Conservation (phyloP, 805 yeast genomes). For the Candida chauliodis region DNA sequence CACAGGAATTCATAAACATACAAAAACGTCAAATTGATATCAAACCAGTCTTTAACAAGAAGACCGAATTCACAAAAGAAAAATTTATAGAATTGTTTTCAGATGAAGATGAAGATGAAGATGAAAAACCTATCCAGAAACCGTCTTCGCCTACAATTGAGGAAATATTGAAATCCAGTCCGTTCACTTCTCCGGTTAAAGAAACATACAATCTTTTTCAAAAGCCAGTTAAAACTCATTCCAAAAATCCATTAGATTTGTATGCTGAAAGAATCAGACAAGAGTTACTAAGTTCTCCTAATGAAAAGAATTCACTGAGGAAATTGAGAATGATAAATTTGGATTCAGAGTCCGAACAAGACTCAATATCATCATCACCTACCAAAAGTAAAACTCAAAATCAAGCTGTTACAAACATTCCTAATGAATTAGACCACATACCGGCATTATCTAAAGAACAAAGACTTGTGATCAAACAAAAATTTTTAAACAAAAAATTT, state of each 20-base stretch:
- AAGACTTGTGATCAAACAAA: slow-evolving; percentile 28
- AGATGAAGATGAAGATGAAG: slow-evolving; percentile 18
- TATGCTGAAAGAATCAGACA: slow-evolving; percentile 32
- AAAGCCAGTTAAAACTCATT: not conserved
- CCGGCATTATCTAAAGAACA: slow-evolving; percentile 33
- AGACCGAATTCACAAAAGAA: slow-evolving; percentile 25
- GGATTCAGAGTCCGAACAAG: slow-evolving; percentile 27
- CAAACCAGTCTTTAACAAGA: slow-evolving; percentile 27
- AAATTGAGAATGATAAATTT: slow-evolving; percentile 16
- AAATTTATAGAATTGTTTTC: slow-evolving; percentile 33
- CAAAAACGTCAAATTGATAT: slow-evolving; percentile 29
- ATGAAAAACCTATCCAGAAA: not conserved
- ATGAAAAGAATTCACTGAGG: slow-evolving; percentile 11
- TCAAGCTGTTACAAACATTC: slow-evolving; percentile 2
- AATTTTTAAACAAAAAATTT: slow-evolving; percentile 23
- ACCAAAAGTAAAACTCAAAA: not conserved
- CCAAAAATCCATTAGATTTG: slow-evolving; percentile 29
- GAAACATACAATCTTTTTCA: not conserved
- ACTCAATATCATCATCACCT: slow-evolving; percentile 7
- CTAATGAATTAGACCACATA: slow-evolving; percentile 14
- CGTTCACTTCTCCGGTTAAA: slow-evolving; percentile 28
- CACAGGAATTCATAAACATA: slow-evolving; percentile 30
- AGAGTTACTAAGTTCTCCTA: slow-evolving; percentile 24
- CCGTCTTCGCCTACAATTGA: slow-evolving; percentile 1
- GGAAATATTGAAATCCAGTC: slow-evolving; percentile 20